These are phyloP conservation scores for Pythium phragmiticola DNA, from an alignment of 352 stramenopile genomes.

Conservation along the genomic window DNA sequence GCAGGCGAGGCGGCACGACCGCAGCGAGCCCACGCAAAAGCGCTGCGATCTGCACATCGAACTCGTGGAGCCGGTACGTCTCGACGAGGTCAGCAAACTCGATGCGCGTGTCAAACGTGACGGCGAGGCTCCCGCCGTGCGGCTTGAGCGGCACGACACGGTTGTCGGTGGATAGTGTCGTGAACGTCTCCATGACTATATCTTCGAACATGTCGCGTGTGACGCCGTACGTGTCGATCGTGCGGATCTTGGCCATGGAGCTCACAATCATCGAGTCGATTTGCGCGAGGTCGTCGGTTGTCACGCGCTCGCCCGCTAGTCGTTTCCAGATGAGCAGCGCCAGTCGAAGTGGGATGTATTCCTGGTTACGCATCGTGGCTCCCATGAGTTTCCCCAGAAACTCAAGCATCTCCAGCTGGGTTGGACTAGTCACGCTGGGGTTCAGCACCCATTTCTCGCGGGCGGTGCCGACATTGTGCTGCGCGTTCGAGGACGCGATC, in stretches of 20 bases:
- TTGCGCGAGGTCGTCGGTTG: constrained; percentile 76
- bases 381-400: constrained; percentile 94
- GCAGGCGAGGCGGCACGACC: constrained; percentile 68
- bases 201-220: constrained; percentile 89
- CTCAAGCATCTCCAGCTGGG: constrained; percentile 79
- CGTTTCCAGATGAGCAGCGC: constrained; percentile 89
- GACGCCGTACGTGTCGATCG: constrained; percentile 72
- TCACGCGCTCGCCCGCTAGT: constrained; percentile 70
- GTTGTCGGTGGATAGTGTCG: constrained; percentile 84
- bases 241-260: constrained; percentile 84
- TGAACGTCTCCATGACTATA: constrained; percentile 91
- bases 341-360: constrained; percentile 88
- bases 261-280: constrained; percentile 89
- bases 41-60: constrained; percentile 45
- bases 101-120: constrained; percentile 77
- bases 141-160: constrained; percentile 71
- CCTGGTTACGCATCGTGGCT: constrained; percentile 78
- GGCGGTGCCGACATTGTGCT: constrained; percentile 85
- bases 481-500: constrained; percentile 84
- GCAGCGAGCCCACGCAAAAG: constrained; percentile 67
- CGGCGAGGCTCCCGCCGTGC: constrained; percentile 51
- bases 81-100: constrained; percentile 86
- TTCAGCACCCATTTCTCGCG: constrained; percentile 91
- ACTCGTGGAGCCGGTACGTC: constrained; percentile 76
- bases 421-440: constrained; percentile 51